phyloP scores from a whole-genome alignment of 2,329 filamentous ascomycete species.

The Colletotrichum endophyticum region DNA sequence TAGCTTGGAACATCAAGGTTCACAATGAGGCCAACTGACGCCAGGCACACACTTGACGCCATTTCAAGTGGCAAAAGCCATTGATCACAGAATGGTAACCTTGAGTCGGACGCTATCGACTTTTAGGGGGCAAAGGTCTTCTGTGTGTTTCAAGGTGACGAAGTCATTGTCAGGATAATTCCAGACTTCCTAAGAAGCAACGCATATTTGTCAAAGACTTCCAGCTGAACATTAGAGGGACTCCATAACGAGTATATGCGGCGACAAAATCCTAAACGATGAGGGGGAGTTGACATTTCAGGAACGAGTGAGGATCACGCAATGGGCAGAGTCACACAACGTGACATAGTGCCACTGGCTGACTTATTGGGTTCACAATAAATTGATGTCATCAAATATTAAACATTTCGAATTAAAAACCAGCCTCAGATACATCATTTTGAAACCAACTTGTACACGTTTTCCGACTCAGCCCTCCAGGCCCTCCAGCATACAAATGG shows the following conservation, averaged over 20 bases:
- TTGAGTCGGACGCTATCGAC: too few relatives aligned
- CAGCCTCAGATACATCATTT: background rate
- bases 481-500: background rate
- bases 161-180: too few relatives aligned
- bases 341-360: background rate
- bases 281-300: rapidly evolving
- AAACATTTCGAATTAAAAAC: background rate
- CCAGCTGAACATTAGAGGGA: too few relatives aligned
- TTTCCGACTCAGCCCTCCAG: background rate
- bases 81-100: too few relatives aligned
- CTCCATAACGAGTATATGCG: rapidly evolving
- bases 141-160: too few relatives aligned
- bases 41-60: too few relatives aligned
- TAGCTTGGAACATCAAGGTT: too few relatives aligned
- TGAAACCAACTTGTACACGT: background rate
- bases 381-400: background rate
- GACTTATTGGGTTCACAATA: background rate
- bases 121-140: too few relatives aligned
- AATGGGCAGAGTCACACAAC: rapidly evolving
- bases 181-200: too few relatives aligned
- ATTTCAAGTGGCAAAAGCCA: rapidly evolving
- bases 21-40: too few relatives aligned
- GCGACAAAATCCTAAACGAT: too few relatives aligned
- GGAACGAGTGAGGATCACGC: background rate
- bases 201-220: too few relatives aligned